A percentile compares a stretch with the other conserved stretches of the same genome.
Evolutionary conservation across 2,329 filamentous ascomycete species (phyloP).

Genomic region (Cephalotrichum gorgonifer): DNA sequence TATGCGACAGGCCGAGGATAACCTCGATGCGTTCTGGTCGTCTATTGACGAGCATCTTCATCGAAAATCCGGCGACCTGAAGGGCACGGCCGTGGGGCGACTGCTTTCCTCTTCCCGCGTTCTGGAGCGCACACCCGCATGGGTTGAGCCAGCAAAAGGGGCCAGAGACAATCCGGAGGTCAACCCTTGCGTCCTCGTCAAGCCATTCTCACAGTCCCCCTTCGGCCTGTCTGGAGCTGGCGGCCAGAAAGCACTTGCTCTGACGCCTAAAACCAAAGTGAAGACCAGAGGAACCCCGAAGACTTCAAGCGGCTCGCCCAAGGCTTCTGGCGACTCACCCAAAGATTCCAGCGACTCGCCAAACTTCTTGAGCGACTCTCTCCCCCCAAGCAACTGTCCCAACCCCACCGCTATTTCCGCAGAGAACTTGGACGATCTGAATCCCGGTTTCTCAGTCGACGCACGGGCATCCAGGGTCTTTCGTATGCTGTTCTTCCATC

Average conservation of each 20-base stretch:
- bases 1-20: conserved; percentile 33
- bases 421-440: background rate
- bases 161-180: background rate
- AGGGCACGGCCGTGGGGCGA: conserved; percentile 14
- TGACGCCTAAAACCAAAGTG: conserved; percentile 9
- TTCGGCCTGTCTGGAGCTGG: background rate
- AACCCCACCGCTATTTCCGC: background rate
- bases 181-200: background rate
- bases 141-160: conserved; percentile 24
- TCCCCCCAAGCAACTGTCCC: background rate
- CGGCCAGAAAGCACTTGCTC: background rate
- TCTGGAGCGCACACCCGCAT: conserved; percentile 37
- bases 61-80: conserved; percentile 10
- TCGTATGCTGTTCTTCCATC: conserved; percentile 29
- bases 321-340: no score
- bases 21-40: conserved; percentile 37
- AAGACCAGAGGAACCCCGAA: conserved; percentile 9
- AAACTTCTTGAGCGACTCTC: no score
- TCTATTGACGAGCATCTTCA: conserved; percentile 18
- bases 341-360: no score
- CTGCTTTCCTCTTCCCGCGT: conserved; percentile 21
- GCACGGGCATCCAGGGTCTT: conserved; percentile 23
- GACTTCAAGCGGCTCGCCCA: background rate
- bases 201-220: background rate
- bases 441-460: conserved; percentile 16